Percentiles rank a stretch among this genome's conserved stretches.
phyloP scores from a whole-genome alignment of 352 stramenopile species.

The Elongisporangium senticosum region DNA sequence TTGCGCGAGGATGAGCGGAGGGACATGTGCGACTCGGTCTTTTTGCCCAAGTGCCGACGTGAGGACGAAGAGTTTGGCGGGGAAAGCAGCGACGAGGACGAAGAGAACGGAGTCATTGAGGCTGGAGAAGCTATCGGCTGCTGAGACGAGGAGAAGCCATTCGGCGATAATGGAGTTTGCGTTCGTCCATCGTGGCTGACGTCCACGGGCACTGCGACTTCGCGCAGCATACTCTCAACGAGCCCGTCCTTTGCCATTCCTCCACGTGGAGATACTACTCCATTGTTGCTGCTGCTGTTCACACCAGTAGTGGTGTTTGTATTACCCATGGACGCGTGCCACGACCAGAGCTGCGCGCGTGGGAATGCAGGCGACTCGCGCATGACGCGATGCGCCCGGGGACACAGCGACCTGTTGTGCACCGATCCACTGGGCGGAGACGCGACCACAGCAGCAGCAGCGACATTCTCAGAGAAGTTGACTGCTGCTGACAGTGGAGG shows the following conservation, averaged over 20 bases:
- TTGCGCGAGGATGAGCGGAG: conserved; percentile 14
- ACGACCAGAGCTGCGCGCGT: conserved; percentile 54
- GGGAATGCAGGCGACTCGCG: conserved; percentile 32
- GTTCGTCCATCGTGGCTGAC: conserved; percentile 1
- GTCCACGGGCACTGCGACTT: conserved; percentile 24
- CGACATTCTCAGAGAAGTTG: background rate
- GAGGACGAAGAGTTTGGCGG: background rate
- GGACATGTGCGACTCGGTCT: conserved; percentile 11
- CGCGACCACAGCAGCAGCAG: background rate
- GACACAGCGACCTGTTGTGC: conserved; percentile 3
- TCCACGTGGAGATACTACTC: background rate
- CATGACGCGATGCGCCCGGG: conserved; percentile 9
- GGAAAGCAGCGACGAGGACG: background rate
- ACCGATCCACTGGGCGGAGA: background rate
- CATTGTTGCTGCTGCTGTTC: conserved; percentile 5
- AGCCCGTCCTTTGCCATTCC: conserved; percentile 25
- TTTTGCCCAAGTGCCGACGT: conserved; percentile 5
- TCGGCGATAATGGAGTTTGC: conserved; percentile 9
- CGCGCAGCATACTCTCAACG: conserved; percentile 50
- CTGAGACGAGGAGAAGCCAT: background rate
- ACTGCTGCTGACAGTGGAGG: background rate
- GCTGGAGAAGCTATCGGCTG: background rate
- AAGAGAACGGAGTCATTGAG: background rate
- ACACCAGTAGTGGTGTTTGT: conserved; percentile 1
- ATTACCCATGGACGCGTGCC: conserved; percentile 8